Evolutionary conservation across 768 basidiomycete species (phyloP).

Genomic region (Leccinum disarticulatum): DNA sequence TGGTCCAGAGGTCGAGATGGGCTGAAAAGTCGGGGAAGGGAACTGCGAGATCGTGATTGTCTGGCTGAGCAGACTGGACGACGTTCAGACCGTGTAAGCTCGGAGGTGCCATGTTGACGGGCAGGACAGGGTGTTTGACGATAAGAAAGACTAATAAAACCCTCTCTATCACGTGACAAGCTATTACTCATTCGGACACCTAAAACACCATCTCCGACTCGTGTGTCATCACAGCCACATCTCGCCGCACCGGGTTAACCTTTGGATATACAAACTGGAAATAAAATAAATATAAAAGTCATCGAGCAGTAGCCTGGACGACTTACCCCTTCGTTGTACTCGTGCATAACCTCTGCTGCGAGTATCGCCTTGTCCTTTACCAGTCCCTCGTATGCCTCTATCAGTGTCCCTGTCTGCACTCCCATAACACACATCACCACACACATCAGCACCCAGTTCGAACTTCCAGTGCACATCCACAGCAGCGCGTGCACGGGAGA

Average conservation of each 20-base stretch:
- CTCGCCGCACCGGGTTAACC: constrained; percentile 70
- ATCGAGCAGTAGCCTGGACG: neutral
- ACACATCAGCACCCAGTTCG: constrained; percentile 76
- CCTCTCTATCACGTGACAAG: constrained; percentile 10
- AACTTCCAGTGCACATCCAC: constrained; percentile 68
- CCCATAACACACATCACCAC: constrained; percentile 68
- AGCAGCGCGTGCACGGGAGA: constrained; percentile 74
- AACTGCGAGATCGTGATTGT: constrained; percentile 55
- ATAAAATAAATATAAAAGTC: neutral
- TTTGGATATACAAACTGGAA: constrained; percentile 81
- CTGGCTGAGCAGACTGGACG: constrained; percentile 52
- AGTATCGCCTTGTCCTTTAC: constrained; percentile 76
- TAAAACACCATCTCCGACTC: constrained; percentile 63
- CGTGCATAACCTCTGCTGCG: constrained; percentile 77
- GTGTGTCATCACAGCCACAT: constrained; percentile 84
- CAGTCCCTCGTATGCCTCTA: constrained; percentile 52
- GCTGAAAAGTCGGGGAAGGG: constrained; percentile 73
- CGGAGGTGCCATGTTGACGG: constrained; percentile 51
- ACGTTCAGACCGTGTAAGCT: constrained; percentile 80
- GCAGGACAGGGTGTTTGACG: constrained; percentile 1
- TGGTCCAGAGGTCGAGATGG: constrained; percentile 83
- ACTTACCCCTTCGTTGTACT: constrained; percentile 78
- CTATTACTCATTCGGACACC: neutral
- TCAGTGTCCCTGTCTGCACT: constrained; percentile 51
- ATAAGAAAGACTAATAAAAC: constrained; percentile 18